Evolutionary conservation across 805 yeast genomes (phyloP).

Genomic region (Candida lessepsii): DNA sequence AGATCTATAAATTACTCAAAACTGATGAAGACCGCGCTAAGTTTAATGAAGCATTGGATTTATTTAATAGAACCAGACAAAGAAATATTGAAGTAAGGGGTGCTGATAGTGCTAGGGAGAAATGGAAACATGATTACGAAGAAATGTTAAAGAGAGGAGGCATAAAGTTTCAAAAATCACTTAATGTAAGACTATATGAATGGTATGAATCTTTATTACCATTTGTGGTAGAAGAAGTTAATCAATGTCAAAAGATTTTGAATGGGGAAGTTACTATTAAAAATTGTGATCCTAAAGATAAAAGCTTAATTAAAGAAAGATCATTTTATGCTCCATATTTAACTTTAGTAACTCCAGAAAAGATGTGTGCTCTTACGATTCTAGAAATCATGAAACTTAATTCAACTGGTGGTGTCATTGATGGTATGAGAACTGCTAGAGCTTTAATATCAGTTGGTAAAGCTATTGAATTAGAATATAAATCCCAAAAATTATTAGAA

Average conservation of each 20-base stretch:
- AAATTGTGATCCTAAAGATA: constrained; percentile 19
- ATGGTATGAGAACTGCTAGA: constrained; percentile 82
- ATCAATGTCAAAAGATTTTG: constrained; percentile 49
- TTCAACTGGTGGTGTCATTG: constrained; percentile 70
- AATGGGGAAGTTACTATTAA: constrained; percentile 23
- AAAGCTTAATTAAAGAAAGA: constrained; percentile 39
- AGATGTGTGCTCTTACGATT: constrained; percentile 80
- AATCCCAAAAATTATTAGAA: constrained; percentile 62
- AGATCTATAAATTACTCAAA: constrained; percentile 53
- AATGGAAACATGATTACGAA: constrained; percentile 85
- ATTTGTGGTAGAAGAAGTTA: constrained; percentile 63
- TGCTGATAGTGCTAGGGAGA: constrained; percentile 78
- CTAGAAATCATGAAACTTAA: constrained; percentile 74
- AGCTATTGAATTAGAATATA: constrained; percentile 81
- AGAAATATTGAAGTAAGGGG: constrained; percentile 72
- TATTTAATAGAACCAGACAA: constrained; percentile 75
- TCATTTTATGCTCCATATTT: constrained; percentile 75
- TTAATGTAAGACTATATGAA: constrained; percentile 74
- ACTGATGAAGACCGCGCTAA: constrained; percentile 41
- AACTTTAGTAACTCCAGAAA: constrained; percentile 69
- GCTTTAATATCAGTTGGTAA: constrained; percentile 80
- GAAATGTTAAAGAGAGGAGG: constrained; percentile 60
- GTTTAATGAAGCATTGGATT: constrained; percentile 68
- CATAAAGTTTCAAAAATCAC: constrained; percentile 50
- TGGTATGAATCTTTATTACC: constrained; percentile 83